phyloP scores from a whole-genome alignment of 2,329 filamentous ascomycete species.

The Hortaea werneckii region DNA sequence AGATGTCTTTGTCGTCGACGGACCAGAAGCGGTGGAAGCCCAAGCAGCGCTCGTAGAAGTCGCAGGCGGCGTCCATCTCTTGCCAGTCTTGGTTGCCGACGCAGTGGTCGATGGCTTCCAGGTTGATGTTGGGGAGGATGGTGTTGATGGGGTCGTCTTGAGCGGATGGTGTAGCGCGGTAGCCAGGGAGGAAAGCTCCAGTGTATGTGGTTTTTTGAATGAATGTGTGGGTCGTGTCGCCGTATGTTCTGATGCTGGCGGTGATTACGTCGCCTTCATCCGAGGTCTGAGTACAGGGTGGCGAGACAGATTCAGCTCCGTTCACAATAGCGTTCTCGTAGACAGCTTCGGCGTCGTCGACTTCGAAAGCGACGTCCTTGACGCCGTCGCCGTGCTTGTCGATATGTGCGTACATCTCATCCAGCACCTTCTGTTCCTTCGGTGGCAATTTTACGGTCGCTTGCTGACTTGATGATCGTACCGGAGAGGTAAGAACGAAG shows the following conservation, averaged over 20 bases:
- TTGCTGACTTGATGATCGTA: constrained; percentile 41
- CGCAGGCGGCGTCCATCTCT: constrained; percentile 61
- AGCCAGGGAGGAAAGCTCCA: constrained; percentile 77
- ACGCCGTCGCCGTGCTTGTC: constrained; percentile 86
- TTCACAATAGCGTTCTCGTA: constrained; percentile 61
- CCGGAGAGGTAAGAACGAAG: constrained; percentile 75
- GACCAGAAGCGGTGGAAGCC: constrained; percentile 97
- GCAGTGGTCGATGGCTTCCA: constrained; percentile 84
- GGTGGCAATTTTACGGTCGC: constrained; percentile 16
- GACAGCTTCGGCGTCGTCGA: constrained; percentile 76
- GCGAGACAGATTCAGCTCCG: constrained; percentile 52
- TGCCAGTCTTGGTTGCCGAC: constrained; percentile 96
- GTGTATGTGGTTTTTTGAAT: constrained; percentile 62
- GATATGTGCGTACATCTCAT: constrained; percentile 71
- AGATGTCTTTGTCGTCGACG: constrained; percentile 86
- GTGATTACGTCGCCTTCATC: constrained; percentile 60
- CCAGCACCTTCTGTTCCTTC: constrained; percentile 55
- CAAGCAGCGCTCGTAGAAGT: constrained; percentile 73
- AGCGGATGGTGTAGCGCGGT: constrained; percentile 41
- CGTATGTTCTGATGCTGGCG: constrained; percentile 82
- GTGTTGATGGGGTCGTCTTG: constrained; percentile 35
- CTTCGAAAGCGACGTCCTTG: constrained; percentile 90
- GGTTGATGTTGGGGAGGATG: constrained; percentile 53
- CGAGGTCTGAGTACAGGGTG: constrained; percentile 42
- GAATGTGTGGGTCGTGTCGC: constrained; percentile 89